These are phyloP conservation scores for Lactarius deliciosus DNA, from an alignment of 768 basidiomycete species.

Conservation along the genomic window DNA sequence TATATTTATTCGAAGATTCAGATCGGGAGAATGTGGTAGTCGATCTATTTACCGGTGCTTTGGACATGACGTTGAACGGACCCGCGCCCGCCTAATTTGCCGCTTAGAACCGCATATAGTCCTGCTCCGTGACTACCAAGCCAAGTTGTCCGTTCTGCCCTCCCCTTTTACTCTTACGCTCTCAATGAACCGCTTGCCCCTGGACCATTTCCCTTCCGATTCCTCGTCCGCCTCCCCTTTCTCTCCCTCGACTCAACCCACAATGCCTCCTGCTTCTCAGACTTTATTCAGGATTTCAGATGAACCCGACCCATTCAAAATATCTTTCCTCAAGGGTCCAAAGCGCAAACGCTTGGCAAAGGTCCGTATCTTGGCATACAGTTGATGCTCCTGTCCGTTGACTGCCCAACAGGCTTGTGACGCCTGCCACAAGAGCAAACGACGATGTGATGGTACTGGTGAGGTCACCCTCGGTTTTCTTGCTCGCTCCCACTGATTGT, in stretches of 20 bases:
- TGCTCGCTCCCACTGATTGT: constrained; percentile 18
- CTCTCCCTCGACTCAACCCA: constrained; percentile 1
- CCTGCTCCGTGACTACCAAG: constrained; percentile 19
- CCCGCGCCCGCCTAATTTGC: constrained; percentile 23
- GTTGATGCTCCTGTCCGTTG: not conserved
- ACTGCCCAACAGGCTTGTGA: constrained; percentile 58
- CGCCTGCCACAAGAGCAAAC: constrained; percentile 82
- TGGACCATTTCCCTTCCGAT: constrained; percentile 10
- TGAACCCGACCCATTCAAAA: constrained; percentile 36
- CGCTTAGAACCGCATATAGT: constrained; percentile 26
- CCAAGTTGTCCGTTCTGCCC: not conserved
- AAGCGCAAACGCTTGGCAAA: constrained; percentile 56
- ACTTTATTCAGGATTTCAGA: constrained; percentile 27
- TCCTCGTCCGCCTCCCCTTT: not conserved
- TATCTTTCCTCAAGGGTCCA: constrained; percentile 51
- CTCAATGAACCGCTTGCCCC: constrained; percentile 21
- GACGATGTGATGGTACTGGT: constrained; percentile 82
- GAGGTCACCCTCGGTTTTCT: constrained; percentile 33
- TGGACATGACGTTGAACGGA: constrained; percentile 19
- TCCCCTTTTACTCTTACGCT: not conserved
- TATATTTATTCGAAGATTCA: constrained; percentile 4
- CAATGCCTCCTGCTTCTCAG: constrained; percentile 17
- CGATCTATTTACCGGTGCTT: constrained; percentile 16
- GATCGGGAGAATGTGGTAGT: constrained; percentile 14
- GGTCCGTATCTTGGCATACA: constrained; percentile 34